Evolutionary conservation across 2,329 filamentous ascomycete species (phyloP), one percentile per base, ranked within the genome.

Genomic region (Stachybotrys echinatus): DNA sequence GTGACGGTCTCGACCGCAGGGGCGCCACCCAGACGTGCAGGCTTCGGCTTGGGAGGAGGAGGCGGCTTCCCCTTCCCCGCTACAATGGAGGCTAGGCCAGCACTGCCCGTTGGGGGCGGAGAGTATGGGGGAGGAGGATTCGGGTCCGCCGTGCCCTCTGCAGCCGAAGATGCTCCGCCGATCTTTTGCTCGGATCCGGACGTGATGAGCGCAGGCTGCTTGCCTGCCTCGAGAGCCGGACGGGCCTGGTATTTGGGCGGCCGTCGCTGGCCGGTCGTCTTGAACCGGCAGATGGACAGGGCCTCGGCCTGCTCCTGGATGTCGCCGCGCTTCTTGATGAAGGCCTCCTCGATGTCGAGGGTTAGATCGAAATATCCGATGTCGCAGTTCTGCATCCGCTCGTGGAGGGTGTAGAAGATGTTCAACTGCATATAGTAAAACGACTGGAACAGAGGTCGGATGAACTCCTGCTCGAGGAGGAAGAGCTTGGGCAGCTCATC

Each of bases 381-480:
- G 64, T 97, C 92, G 67, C 95, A 91, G 58, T 81, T 84, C 73
- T 99, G 94, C 94, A 99, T 99, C 72, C 87, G 90, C 71, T 97
- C 92, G 68, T 99, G 94, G 48, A 99, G 78, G 1, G 94, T 99
- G 72, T 99, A 99, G 70, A 97, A 99, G 57, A 99, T 89, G 70
- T 99, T 99, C 57, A 99, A 82, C 71, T 99, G 94, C 94, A 99
- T 99, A 76, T 97, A 99, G 74, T 99, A 99, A 74, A 99, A 99
- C 10, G 89, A 95, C 68, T 97, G 94, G 78, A 99, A 99, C 7
- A 99, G 82, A 3, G 94, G 94, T 58, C 89, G 86, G 68, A 99
- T 99, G 68, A 99, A 97, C 68, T 97, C 88, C 55, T 86, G 83
- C 69, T 99, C 94, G 18, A 99, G 82, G 7, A 75, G 69, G 70